phyloP scores from a whole-genome alignment of 352 stramenopile species.

The Phytophthora sp. region DNA sequence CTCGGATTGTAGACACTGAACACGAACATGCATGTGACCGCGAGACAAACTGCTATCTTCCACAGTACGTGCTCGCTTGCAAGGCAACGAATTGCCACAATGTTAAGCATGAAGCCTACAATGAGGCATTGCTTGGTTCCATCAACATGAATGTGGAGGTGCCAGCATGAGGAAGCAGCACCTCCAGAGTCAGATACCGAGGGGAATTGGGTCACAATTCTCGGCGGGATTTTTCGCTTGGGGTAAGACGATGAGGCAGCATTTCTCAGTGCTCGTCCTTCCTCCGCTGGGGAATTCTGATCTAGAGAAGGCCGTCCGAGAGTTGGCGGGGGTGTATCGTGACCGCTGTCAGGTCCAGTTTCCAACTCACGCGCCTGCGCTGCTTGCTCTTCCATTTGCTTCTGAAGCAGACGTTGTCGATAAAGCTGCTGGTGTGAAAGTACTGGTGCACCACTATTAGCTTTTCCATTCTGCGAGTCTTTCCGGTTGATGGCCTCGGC shows the following conservation, averaged over 20 bases:
- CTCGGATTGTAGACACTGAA: conserved; percentile 63
- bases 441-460: conserved; percentile 30
- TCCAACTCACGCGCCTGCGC: conserved; percentile 18
- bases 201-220: conserved; percentile 47
- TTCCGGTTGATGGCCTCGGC: conserved; percentile 81
- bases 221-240: conserved; percentile 36
- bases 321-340: conserved; percentile 10
- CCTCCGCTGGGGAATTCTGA: not conserved
- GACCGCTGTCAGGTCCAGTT: conserved; percentile 5
- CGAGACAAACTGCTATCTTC: conserved; percentile 65
- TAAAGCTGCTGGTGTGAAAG: conserved; percentile 83
- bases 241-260: not conserved
- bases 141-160: conserved; percentile 61
- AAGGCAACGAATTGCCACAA: conserved; percentile 68
- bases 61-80: conserved; percentile 72
- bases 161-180: conserved; percentile 43
- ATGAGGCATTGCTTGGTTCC: conserved; percentile 79
- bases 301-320: conserved; percentile 1
- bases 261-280: not conserved
- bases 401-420: conserved; percentile 67
- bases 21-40: conserved; percentile 52
- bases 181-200: conserved; percentile 19
- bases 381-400: conserved; percentile 44
- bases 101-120: conserved; percentile 80
- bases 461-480: conserved; percentile 38